Conservation (phyloP, 768 basidiomycete genomes). For the Mycena capillaripes region DNA sequence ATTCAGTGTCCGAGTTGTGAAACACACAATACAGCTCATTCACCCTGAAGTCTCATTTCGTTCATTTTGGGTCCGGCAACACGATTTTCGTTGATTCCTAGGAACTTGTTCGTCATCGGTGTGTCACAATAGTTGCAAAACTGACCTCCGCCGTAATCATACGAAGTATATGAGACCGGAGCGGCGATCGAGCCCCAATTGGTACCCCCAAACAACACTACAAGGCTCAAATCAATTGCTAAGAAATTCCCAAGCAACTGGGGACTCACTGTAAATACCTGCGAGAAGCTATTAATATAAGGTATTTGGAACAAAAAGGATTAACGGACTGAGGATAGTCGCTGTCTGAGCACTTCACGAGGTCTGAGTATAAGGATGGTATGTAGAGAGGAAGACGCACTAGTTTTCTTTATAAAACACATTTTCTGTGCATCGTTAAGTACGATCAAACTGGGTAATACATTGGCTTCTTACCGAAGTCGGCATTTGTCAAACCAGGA, state of each 20-base stretch:
- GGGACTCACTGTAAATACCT: constrained; percentile 63
- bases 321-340: constrained; percentile 62
- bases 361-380: not conserved
- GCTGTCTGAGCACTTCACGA: constrained; percentile 57
- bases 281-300: constrained; percentile 33
- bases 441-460: not conserved
- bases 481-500: constrained; percentile 56
- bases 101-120: not conserved
- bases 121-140: not conserved
- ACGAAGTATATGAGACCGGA: constrained; percentile 71
- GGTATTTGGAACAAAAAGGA: constrained; percentile 29
- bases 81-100: constrained; percentile 67
- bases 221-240: not conserved
- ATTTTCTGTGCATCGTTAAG: constrained; percentile 54
- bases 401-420: constrained; percentile 69
- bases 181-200: constrained; percentile 73
- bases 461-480: constrained; percentile 52
- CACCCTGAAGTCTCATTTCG: constrained; percentile 67
- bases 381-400: constrained; percentile 46
- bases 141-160: constrained; percentile 70
- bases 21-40: not conserved
- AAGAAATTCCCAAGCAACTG: not conserved
- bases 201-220: constrained; percentile 74
- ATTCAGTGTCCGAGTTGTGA: not conserved
- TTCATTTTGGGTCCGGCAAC: constrained; percentile 65